Evolutionary conservation across 1,284 basidiomycete species (phyloP), one percentile per base, ranked within the genome.

Genomic region (Cryptococcus amylolentus): DNA sequence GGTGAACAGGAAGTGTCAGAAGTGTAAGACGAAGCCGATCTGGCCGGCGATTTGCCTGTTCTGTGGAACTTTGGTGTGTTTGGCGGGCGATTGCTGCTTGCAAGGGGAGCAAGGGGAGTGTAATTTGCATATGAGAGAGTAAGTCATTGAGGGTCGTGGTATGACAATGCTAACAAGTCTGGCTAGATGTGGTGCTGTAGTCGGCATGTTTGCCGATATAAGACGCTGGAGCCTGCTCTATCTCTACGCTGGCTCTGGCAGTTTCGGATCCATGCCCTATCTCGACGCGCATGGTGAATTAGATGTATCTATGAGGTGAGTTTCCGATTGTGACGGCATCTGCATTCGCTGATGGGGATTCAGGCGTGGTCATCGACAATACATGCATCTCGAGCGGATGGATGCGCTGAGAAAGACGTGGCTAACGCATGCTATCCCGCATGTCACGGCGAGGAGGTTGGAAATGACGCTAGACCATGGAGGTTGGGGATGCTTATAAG

Each of bases 231-330:
- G 88, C n/a, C 72, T 98, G 45, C 75, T 98, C n/a, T 93, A 92
- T 71, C 82, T 98, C 5, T 94, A 93, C 69, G 87, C 88, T 28
- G 87, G 86, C 58, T 91, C 88, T 55, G 96, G 95, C 9, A 85
- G 89, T 4, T 98, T 96, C 76, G 83, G 84, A 1, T 84, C 86
- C 23, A 90, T 93, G 46, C 94, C 96, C 0, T 98, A 97, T 71
- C 82, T 98, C 43, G 96, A 99, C 66, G 84, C 86, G 4, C 95
- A 98, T 63, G 96, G 96, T 0, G 95, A 98, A 73, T 84, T 92
- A 4, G 96, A 98, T 74, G 81, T 89, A 16, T 90, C 89, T 1
- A 89, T 97, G 85, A 85, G 91, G 89, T 92, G 74, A 70, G 55
- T 52, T 10, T 27, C 28, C 14, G 37, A 37, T 18, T 26, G 23